Conservation (phyloP, 495 filamentous ascomycete species). For the Penicillium malachiteum region DNA sequence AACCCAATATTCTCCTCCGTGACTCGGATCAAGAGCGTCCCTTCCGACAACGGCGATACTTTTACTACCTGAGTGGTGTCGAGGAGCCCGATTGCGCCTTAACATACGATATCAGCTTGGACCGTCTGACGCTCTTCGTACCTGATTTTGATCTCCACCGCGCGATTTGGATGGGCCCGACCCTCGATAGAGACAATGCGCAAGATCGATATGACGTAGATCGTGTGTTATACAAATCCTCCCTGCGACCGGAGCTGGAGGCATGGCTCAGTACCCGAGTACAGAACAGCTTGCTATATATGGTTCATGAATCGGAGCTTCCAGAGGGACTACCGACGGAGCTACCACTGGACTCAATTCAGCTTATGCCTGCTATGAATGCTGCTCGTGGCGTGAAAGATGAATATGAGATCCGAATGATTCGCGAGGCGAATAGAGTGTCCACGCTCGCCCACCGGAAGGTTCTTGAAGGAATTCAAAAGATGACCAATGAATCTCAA, state of each 20-base stretch:
- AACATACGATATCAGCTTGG: constrained; percentile 73
- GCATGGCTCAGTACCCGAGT: constrained; percentile 60
- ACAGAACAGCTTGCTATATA: constrained; percentile 31
- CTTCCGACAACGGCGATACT: constrained; percentile 85
- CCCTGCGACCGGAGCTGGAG: constrained; percentile 61
- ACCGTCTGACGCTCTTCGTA: constrained; percentile 82
- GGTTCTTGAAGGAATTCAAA: constrained; percentile 59
- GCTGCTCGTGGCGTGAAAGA: constrained; percentile 74
- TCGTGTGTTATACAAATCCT: constrained; percentile 60
- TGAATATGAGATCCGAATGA: constrained; percentile 73
- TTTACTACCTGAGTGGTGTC: constrained; percentile 91
- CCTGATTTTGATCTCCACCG: constrained; percentile 83
- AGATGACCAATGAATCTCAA: constrained; percentile 73
- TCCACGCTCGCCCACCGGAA: constrained; percentile 70
- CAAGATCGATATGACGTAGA: constrained; percentile 75
- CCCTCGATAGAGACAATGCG: constrained; percentile 72
- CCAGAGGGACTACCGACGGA: constrained; percentile 53
- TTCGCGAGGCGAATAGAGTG: constrained; percentile 75
- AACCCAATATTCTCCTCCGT: constrained; percentile 67
- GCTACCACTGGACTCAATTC: constrained; percentile 36
- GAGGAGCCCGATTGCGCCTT: constrained; percentile 77
- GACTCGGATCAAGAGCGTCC: constrained; percentile 76
- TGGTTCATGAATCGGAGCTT: constrained; percentile 39
- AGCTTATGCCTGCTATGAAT: constrained; percentile 67
- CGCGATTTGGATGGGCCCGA: constrained; percentile 95